A percentile compares a stretch with the other conserved stretches of the same genome.
Evolutionary conservation across 352 stramenopile species (phyloP).

Genomic region (Paralagenidium karlingii): DNA sequence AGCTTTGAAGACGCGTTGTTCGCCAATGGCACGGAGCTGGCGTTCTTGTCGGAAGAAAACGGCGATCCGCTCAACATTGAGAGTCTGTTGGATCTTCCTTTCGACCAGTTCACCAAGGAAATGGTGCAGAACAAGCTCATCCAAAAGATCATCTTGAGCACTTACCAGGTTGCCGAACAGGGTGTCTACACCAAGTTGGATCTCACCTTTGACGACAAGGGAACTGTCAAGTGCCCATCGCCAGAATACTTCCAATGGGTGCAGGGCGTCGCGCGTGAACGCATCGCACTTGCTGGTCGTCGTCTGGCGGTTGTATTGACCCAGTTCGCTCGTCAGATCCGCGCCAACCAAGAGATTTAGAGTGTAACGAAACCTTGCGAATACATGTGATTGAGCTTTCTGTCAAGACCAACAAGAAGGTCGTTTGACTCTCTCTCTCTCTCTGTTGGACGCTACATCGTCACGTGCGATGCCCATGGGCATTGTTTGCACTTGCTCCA

Average conservation of each 20-base stretch:
- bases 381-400: no score
- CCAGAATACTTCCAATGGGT: slow-evolving; percentile 19
- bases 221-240: slow-evolving; percentile 16
- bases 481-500: no score
- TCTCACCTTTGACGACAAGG: background rate
- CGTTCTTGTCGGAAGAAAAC: no score
- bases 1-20: no score
- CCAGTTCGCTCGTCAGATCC: slow-evolving; percentile 34
- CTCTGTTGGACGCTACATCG: no score
- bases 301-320: slow-evolving; percentile 42
- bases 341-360: slow-evolving; percentile 1
- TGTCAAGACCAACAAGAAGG: no score
- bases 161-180: background rate
- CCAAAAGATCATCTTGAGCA: background rate
- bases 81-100: no score
- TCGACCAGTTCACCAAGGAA: background rate
- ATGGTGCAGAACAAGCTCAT: background rate
- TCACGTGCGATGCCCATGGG: no score
- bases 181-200: slow-evolving; percentile 1
- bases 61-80: no score
- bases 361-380: no score
- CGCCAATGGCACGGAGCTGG: no score
- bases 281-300: slow-evolving; percentile 30
- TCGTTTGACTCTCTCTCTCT: no score
- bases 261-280: slow-evolving; percentile 21